Conservation (phyloP, 129 eudicot species). For the Escallonia herrerae region DNA sequence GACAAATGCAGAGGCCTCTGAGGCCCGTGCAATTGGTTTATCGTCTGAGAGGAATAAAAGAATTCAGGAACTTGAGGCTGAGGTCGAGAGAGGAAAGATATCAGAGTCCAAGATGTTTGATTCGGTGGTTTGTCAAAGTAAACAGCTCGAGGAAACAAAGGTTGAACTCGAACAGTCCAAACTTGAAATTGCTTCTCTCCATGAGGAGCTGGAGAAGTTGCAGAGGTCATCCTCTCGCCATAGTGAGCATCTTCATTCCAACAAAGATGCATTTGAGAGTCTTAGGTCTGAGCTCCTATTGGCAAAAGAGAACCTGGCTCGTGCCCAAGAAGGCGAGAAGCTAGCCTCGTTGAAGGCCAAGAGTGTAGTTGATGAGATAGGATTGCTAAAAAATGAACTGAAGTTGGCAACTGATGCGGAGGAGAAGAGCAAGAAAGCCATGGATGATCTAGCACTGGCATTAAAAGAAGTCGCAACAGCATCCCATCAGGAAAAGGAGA, state of each 20-base stretch:
- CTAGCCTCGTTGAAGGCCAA: slow-evolving; percentile 14
- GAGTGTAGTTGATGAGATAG: slow-evolving; percentile 32
- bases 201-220: slow-evolving; percentile 26
- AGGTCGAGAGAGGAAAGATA: slow-evolving; percentile 38
- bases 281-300: slow-evolving; percentile 25
- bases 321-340: slow-evolving; percentile 17
- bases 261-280: slow-evolving; percentile 10
- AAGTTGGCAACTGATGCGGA: slow-evolving; percentile 57
- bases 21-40: slow-evolving; percentile 11
- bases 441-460: slow-evolving; percentile 78
- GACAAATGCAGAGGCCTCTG: slow-evolving; percentile 2
- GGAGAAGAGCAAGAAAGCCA: slow-evolving; percentile 63
- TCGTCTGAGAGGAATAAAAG: slow-evolving; percentile 19
- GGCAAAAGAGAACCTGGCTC: slow-evolving; percentile 14
- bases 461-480: slow-evolving; percentile 69
- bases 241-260: neutral
- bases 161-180: slow-evolving; percentile 55
- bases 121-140: slow-evolving; percentile 36
- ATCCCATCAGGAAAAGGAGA: slow-evolving; percentile 48
- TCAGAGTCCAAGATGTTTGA: slow-evolving; percentile 42
- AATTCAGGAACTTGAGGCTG: slow-evolving; percentile 46
- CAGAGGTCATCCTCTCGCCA: slow-evolving; percentile 10
- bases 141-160: slow-evolving; percentile 41
- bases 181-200: slow-evolving; percentile 32
- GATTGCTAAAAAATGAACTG: slow-evolving; percentile 37